Evolutionary conservation across 495 filamentous ascomycete species (phyloP).

Genomic region (Cercophora scortea): DNA sequence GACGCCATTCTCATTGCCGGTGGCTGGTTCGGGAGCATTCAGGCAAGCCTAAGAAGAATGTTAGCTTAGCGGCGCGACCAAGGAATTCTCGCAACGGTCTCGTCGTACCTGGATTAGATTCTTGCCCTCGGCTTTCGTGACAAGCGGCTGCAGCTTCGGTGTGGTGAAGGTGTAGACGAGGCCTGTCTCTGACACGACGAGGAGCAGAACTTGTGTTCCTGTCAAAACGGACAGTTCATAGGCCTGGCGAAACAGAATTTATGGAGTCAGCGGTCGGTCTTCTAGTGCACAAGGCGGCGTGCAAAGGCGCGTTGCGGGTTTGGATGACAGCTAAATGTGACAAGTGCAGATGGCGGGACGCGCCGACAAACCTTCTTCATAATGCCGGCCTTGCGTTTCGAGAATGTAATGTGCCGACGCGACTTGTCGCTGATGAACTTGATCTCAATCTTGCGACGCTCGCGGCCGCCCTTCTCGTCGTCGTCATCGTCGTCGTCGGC

Average conservation of each 20-base stretch:
- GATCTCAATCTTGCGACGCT: slow-evolving; percentile 99
- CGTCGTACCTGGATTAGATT: slow-evolving; percentile 91
- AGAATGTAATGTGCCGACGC: slow-evolving; percentile 99
- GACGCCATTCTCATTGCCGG: slow-evolving; percentile 80
- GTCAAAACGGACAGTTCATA: slow-evolving; percentile 98
- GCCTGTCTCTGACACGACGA: slow-evolving; percentile 97
- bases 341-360: background rate
- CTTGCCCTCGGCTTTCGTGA: slow-evolving; percentile 99
- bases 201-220: slow-evolving; percentile 91
- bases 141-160: slow-evolving; percentile 95
- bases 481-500: slow-evolving; percentile 97
- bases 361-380: slow-evolving; percentile 92
- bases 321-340: background rate
- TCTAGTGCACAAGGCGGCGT: background rate
- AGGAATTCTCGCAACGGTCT: background rate
- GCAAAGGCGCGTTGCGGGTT: slow-evolving; percentile 7
- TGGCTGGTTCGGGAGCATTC: slow-evolving; percentile 93
- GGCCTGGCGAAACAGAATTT: slow-evolving; percentile 49
- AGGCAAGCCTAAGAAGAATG: slow-evolving; percentile 64
- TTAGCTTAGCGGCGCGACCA: slow-evolving; percentile 3
- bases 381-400: slow-evolving; percentile 99
- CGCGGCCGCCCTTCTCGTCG: slow-evolving; percentile 95
- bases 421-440: slow-evolving; percentile 99
- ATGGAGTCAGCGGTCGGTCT: slow-evolving; percentile 18
- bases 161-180: slow-evolving; percentile 99